Conservation (phyloP, 2,329 filamentous ascomycete species). For the Cordyceps tenuipes region DNA sequence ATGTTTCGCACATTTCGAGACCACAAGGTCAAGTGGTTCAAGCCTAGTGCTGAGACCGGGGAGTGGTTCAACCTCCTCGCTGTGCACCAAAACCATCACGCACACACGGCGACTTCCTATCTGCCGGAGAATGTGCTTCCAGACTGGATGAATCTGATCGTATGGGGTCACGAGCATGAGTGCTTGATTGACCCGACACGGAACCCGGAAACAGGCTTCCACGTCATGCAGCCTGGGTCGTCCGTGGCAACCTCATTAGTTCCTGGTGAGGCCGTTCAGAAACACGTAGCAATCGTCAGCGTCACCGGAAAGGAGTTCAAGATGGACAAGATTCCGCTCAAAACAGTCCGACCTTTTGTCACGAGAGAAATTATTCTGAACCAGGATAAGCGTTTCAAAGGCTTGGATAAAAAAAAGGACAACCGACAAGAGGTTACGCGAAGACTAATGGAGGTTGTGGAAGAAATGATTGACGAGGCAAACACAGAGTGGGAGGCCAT, state of each 20-base stretch:
- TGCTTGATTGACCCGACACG: slow-evolving; percentile 77
- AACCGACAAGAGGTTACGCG: slow-evolving; percentile 75
- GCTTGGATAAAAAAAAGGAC: slow-evolving; percentile 70
- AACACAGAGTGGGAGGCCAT: slow-evolving; percentile 70
- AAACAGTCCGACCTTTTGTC: slow-evolving; percentile 83
- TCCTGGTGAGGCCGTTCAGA: slow-evolving; percentile 80
- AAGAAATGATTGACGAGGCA: slow-evolving; percentile 81
- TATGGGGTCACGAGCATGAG: slow-evolving; percentile 98
- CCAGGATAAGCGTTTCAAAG: slow-evolving; percentile 67
- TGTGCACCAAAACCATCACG: slow-evolving; percentile 93
- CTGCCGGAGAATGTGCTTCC: slow-evolving; percentile 89
- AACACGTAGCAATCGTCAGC: slow-evolving; percentile 80
- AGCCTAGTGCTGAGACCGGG: slow-evolving; percentile 65
- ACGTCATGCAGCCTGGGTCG: slow-evolving; percentile 95
- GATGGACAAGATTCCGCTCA: slow-evolving; percentile 72
- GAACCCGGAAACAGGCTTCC: slow-evolving; percentile 83
- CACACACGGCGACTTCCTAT: slow-evolving; percentile 87
- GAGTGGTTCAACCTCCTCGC: slow-evolving; percentile 97
- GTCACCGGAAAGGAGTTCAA: slow-evolving; percentile 77
- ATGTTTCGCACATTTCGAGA: slow-evolving; percentile 91
- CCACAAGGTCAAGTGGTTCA: slow-evolving; percentile 88
- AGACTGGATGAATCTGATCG: slow-evolving; percentile 79
- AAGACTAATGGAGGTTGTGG: slow-evolving; percentile 67
- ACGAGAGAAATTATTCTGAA: slow-evolving; percentile 73
- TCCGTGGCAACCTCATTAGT: slow-evolving; percentile 91